Conservation (phyloP, 1,284 basidiomycete genomes). For the Trichosporon inkin region DNA sequence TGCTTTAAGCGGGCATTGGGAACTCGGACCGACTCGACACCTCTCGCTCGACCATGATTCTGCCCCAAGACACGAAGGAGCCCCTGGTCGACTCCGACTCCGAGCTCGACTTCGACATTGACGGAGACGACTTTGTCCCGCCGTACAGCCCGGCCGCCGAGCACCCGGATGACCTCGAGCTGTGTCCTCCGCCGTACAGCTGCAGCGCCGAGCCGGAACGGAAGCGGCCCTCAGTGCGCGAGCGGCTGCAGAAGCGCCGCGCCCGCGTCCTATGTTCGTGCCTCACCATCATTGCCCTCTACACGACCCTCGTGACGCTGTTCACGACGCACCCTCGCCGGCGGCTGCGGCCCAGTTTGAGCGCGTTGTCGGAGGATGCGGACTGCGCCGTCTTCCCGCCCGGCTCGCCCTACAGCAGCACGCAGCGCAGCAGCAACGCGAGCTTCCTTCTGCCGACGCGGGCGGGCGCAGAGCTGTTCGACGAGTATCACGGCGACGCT, state of each 20-base stretch:
- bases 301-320: neutral
- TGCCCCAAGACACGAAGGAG: conserved; percentile 25
- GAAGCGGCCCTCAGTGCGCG: neutral
- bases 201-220: neutral
- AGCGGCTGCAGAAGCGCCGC: conserved; percentile 1
- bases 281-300: neutral
- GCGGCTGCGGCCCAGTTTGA: neutral
- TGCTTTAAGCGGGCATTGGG: neutral
- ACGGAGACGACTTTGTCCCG: conserved; percentile 7
- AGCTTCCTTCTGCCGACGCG: conserved; percentile 19
- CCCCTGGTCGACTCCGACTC: conserved; percentile 20
- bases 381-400: neutral
- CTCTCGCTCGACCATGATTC: conserved; percentile 18
- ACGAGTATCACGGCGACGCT: conserved; percentile 11
- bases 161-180: neutral
- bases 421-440: conserved; percentile 13
- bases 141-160: neutral
- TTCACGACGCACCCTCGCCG: neutral
- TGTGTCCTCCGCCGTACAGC: conserved; percentile 8
- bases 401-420: neutral
- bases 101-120: conserved; percentile 22
- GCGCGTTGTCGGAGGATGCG: no score
- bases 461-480: conserved; percentile 13
- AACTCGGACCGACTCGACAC: neutral
- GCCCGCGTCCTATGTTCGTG: neutral